These are phyloP conservation scores for Talaromyces amestolkiae DNA, from an alignment of 2,329 filamentous ascomycete genomes.

Conservation along the genomic window DNA sequence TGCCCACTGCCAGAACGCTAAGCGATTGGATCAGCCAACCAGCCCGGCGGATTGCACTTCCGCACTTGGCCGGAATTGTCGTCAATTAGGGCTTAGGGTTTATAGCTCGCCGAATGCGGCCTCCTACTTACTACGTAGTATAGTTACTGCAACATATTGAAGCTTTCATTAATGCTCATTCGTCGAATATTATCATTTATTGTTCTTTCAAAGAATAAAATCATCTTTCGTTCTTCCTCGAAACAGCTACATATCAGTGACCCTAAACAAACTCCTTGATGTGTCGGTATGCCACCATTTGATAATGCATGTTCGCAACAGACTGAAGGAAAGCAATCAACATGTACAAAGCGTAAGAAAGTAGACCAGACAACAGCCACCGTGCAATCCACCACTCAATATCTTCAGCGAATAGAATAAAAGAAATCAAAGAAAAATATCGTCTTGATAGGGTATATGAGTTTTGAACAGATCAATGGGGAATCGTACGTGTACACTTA, in stretches of 20 bases:
- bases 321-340: neutral
- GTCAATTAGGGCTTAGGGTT: constrained; percentile 20
- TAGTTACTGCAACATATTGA: neutral
- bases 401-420: neutral
- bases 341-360: neutral
- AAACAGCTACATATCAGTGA: neutral
- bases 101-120: neutral
- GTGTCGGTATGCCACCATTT: neutral
- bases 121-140: neutral
- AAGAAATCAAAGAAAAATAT: constrained; percentile 6
- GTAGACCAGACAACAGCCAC: neutral
- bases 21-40: constrained; percentile 19
- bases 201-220: neutral
- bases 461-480: constrained; percentile 9
- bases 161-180: neutral
- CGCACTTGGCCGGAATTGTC: constrained; percentile 16
- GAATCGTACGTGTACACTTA: constrained; percentile 17
- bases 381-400: neutral
- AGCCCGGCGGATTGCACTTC: constrained; percentile 17
- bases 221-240: neutral
- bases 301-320: neutral
- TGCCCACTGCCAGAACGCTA: constrained; percentile 13
- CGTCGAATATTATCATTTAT: neutral
- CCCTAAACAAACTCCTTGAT: neutral
- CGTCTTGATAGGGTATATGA: constrained; percentile 17